These are phyloP conservation scores for Penicillium macrosclerotiorum DNA, from an alignment of 495 filamentous ascomycete species.

Conservation along the genomic window DNA sequence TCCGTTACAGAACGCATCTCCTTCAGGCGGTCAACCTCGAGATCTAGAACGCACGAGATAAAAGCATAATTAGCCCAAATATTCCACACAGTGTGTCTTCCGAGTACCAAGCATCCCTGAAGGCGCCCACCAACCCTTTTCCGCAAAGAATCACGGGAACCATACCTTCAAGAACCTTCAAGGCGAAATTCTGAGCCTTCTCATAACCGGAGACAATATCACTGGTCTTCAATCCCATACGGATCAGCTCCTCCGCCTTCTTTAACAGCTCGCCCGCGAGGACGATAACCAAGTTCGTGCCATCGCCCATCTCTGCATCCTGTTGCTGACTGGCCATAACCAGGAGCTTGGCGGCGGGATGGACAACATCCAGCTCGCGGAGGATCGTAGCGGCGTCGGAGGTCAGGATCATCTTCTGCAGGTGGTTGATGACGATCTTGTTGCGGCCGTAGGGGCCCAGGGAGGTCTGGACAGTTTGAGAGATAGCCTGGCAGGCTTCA, in stretches of 20 bases:
- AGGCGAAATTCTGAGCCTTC: slow-evolving; percentile 82
- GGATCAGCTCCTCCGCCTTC: slow-evolving; percentile 93
- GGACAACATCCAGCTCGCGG: slow-evolving; percentile 95
- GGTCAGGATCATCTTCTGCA: slow-evolving; percentile 99
- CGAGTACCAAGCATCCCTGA: background rate
- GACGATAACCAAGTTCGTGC: slow-evolving; percentile 95
- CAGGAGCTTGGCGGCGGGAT: slow-evolving; percentile 96
- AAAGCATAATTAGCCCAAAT: background rate
- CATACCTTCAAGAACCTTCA: slow-evolving; percentile 76
- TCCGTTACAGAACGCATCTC: slow-evolving; percentile 76
- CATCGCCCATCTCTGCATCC: slow-evolving; percentile 98
- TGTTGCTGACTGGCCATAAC: slow-evolving; percentile 99
- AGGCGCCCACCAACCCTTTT: background rate
- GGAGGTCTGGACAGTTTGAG: slow-evolving; percentile 93
- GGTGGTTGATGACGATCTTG: slow-evolving; percentile 99
- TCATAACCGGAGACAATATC: slow-evolving; percentile 96
- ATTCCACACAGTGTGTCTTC: background rate
- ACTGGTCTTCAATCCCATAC: slow-evolving; percentile 94
- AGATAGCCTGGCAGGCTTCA: slow-evolving; percentile 95
- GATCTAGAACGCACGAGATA: slow-evolving; percentile 53
- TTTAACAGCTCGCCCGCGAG: slow-evolving; percentile 93
- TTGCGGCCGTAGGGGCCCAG: slow-evolving; percentile 97
- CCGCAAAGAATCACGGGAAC: background rate
- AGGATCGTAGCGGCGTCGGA: slow-evolving; percentile 97
- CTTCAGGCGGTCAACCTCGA: slow-evolving; percentile 86